Percentiles rank a stretch among this genome's conserved stretches.
Conservation (phyloP, 148 eudicot genomes). For the Chenopodium album region DNA sequence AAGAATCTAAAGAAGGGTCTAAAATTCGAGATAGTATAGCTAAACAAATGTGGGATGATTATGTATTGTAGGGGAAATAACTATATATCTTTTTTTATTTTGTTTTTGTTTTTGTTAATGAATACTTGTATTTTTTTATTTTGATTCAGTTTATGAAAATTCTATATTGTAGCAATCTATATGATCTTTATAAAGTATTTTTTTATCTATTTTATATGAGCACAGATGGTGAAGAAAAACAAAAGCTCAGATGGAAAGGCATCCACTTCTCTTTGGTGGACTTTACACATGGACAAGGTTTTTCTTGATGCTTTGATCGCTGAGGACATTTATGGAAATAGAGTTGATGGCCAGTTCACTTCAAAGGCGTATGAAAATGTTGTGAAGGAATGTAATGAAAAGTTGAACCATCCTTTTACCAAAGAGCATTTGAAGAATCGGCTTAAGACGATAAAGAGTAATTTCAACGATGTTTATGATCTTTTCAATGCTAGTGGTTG, state of each 20-base stretch:
- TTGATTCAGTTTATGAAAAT: too few relatives aligned
- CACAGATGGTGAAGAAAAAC: background rate
- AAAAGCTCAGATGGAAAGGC: background rate
- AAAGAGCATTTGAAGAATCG: conserved; percentile 7
- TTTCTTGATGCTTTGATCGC: conserved; percentile 6
- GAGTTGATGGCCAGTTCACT: conserved; percentile 14
- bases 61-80: too few relatives aligned
- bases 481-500: conserved; percentile 3
- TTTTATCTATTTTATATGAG: background rate
- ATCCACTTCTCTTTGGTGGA: background rate
- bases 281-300: background rate
- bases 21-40: too few relatives aligned
- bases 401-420: background rate
- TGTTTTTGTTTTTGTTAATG: too few relatives aligned
- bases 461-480: background rate
- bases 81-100: too few relatives aligned
- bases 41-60: too few relatives aligned
- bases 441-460: background rate
- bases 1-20: too few relatives aligned
- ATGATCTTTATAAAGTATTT: too few relatives aligned
- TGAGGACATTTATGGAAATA: background rate
- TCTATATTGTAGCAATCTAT: too few relatives aligned
- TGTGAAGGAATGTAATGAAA: background rate
- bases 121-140: too few relatives aligned
- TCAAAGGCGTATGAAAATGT: conserved; percentile 14